Evolutionary conservation across 768 basidiomycete species (phyloP), one percentile per base, ranked within the genome.

Genomic region (Lanmaoa pseudosensibilis): DNA sequence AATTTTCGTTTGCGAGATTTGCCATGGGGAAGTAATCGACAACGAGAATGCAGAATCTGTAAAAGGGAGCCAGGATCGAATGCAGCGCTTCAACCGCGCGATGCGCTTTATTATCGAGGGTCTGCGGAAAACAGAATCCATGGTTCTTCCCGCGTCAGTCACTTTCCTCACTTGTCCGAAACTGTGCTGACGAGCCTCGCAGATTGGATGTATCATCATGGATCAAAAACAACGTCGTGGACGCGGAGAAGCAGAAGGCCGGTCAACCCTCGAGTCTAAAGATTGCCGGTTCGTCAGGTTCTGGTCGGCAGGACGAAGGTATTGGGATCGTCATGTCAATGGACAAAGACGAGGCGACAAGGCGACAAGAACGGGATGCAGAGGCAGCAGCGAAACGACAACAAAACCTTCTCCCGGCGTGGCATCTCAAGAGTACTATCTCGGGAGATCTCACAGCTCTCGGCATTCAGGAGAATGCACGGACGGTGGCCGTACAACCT

Each of bases 381-480:
- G 85, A 94, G 70, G 89, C 90, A 1, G 90, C 90, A 55, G 83
- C 87, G 52, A 94, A 94, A 73, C 75, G 92, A 55, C 83, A 88
- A 68, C 94, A 98, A 75, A 98, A 98, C 68, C 83, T 86, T 0
- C 77, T 99, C 44, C 97, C 97, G 1, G 79, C 89, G 13, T 99
- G 97, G 97, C 92, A 97, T 76, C 81, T 94, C 63, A 90, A 92
- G 73, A 95, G 93, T 68, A 99, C 97, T 3, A 93, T 99, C 58
- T 87, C 93, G 4, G 94, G 94, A 10, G 90, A 95, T 62, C 76
- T 94, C 57, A 97, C 96, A 1, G 88, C 92, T 21, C 78, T 95
- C 39, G 93, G 94, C 19, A 81, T 90, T 55, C 83, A 85, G 63
- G 89, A 91, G 69, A 83, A 71, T 58, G 84, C 82, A n/a, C 75